phyloP scores from a whole-genome alignment of 345 rosid species.

The Eucalyptus sideroxylon region DNA sequence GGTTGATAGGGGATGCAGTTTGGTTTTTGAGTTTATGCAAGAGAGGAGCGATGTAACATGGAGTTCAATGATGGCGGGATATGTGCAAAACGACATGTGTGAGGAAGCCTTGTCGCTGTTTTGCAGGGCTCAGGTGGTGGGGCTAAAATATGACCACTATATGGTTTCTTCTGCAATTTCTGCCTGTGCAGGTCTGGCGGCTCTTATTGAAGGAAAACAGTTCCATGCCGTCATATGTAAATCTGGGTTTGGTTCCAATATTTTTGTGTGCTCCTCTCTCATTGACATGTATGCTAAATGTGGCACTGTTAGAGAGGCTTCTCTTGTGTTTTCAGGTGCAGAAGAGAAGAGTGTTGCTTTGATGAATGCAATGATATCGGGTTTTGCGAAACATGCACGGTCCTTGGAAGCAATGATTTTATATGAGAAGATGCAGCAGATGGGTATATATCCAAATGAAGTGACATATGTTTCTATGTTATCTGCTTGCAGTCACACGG shows the following conservation, averaged over 20 bases:
- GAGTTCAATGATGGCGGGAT: constrained; percentile 82
- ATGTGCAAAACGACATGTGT: constrained; percentile 52
- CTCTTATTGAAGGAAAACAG: constrained; percentile 63
- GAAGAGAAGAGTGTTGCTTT: constrained; percentile 42
- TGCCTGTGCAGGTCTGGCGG: constrained; percentile 69
- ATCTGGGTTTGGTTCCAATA: constrained; percentile 44
- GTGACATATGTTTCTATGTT: constrained; percentile 55
- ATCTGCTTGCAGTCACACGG: constrained; percentile 76
- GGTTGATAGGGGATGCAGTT: constrained; percentile 32
- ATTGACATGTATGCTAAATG: constrained; percentile 86
- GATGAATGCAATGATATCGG: constrained; percentile 68
- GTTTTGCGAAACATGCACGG: constrained; percentile 64
- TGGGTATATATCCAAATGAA: constrained; percentile 51
- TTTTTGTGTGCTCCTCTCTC: constrained; percentile 54
- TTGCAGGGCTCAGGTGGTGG: constrained; percentile 17
- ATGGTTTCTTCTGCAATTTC: constrained; percentile 51
- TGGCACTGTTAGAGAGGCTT: constrained; percentile 56
- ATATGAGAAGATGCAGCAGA: constrained; percentile 87
- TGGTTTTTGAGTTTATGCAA: constrained; percentile 46
- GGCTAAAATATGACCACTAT: constrained; percentile 40
- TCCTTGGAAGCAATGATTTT: constrained; percentile 60
- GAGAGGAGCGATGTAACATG: constrained; percentile 69
- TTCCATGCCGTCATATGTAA: constrained; percentile 49
- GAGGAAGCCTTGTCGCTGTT: constrained; percentile 62
- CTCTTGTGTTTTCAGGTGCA: constrained; percentile 22